phyloP scores from a whole-genome alignment of 305 asterid genomes.

The Stenogyne calaminthoides region DNA sequence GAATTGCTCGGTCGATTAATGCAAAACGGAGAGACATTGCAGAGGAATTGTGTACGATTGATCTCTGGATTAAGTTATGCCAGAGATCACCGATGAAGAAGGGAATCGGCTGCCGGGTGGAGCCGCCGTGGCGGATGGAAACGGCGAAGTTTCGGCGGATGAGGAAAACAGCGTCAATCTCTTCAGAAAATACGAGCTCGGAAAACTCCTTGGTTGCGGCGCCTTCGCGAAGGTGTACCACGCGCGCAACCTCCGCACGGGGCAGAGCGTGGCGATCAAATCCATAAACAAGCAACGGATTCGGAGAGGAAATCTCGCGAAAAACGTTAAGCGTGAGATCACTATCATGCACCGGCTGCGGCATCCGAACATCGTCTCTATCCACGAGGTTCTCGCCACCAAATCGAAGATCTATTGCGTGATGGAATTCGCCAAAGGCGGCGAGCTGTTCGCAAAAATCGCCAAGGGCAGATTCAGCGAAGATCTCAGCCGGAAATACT shows the following conservation, averaged over 20 bases:
- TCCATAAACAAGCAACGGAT: slow-evolving; percentile 54
- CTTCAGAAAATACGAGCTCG: slow-evolving; percentile 61
- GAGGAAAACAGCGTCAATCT: slow-evolving; percentile 33
- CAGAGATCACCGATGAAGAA: slow-evolving; percentile 30
- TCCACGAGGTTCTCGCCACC: slow-evolving; percentile 67
- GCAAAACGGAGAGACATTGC: slow-evolving; percentile 31
- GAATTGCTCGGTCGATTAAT: slow-evolving; percentile 40
- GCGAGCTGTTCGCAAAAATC: slow-evolving; percentile 58
- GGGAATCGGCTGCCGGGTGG: slow-evolving; percentile 6
- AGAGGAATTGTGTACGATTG: not conserved
- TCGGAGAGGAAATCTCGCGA: slow-evolving; percentile 43
- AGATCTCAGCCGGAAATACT: slow-evolving; percentile 64
- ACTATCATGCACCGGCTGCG: slow-evolving; percentile 65
- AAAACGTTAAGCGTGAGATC: slow-evolving; percentile 53
- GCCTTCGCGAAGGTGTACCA: slow-evolving; percentile 79
- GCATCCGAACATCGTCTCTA: slow-evolving; percentile 68
- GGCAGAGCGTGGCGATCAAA: slow-evolving; percentile 66
- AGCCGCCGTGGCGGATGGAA: not conserved
- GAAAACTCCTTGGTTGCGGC: slow-evolving; percentile 63
- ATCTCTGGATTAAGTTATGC: slow-evolving; percentile 33
- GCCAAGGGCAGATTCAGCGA: slow-evolving; percentile 60
- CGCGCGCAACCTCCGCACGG: slow-evolving; percentile 48
- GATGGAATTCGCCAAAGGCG: slow-evolving; percentile 69
- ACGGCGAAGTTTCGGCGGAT: slow-evolving; percentile 17
- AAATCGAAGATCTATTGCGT: slow-evolving; percentile 58